These are phyloP conservation scores for Backusella luteola DNA, from an alignment of 192 early-diverging fungal genomes.

Conservation along the genomic window DNA sequence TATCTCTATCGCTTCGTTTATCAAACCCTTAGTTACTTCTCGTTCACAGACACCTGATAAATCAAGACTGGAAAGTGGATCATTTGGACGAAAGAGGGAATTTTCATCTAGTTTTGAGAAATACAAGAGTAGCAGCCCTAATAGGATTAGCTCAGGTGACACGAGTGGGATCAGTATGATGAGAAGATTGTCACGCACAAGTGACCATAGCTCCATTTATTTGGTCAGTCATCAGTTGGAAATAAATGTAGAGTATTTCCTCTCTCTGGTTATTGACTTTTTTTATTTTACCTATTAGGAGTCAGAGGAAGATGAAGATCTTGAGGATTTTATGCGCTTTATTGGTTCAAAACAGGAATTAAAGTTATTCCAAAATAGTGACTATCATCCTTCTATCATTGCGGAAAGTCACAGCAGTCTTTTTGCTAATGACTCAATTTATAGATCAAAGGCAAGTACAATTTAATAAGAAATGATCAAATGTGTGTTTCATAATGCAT, in stretches of 20 bases:
- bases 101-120: constrained; percentile 27
- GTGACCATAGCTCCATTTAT: constrained; percentile 24
- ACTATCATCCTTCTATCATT: background rate
- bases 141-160: constrained; percentile 15
- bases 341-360: constrained; percentile 56
- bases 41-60: constrained; percentile 11
- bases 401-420: constrained; percentile 16
- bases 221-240: constrained; percentile 7
- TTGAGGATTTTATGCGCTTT: constrained; percentile 65
- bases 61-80: constrained; percentile 12
- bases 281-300: background rate
- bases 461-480: constrained; percentile 39
- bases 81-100: constrained; percentile 18
- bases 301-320: constrained; percentile 40
- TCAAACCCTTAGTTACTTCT: background rate
- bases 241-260: background rate
- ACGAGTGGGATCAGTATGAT: constrained; percentile 22
- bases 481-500: background rate
- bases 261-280: background rate
- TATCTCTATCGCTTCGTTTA: background rate
- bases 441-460: constrained; percentile 23
- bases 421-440: constrained; percentile 20
- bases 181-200: constrained; percentile 31
- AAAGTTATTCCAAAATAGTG: constrained; percentile 42
- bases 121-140: constrained; percentile 23